A percentile compares a stretch with the other conserved stretches of the same genome.
Evolutionary conservation across 2,329 filamentous ascomycete genomes (phyloP).

Genomic region (Neodidymelliopsis sp.): DNA sequence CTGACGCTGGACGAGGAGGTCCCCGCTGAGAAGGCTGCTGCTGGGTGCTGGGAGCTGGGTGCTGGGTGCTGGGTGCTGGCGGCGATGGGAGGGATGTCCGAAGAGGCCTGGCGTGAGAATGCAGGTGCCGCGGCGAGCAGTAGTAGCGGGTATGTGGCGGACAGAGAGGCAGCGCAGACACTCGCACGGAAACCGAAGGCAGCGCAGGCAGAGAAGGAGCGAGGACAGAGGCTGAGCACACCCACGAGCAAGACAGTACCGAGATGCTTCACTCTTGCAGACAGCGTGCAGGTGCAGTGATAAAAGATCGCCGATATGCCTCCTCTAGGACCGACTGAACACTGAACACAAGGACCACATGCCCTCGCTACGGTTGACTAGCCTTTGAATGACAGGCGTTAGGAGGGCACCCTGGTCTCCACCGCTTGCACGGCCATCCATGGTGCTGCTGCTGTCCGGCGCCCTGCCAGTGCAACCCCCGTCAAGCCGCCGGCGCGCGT

Average conservation of each 20-base stretch:
- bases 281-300: conserved; percentile 10
- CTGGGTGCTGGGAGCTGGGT: too few species aligned
- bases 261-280: conserved; percentile 4
- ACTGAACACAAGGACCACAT: conserved; percentile 15
- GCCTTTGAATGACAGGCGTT: conserved; percentile 17
- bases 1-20: conserved; percentile 20
- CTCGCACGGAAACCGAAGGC: not conserved
- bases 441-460: conserved; percentile 6
- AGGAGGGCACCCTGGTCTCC: conserved; percentile 12
- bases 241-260: not conserved
- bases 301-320: conserved; percentile 13
- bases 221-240: not conserved
- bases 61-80: too few species aligned
- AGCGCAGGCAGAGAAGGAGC: conserved; percentile 3
- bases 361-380: conserved; percentile 16
- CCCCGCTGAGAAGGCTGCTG: conserved; percentile 17
- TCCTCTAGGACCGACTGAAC: not conserved
- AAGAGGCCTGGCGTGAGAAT: conserved; percentile 9
- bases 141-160: conserved; percentile 5
- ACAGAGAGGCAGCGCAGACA: too few species aligned
- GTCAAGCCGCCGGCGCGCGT: conserved; percentile 15
- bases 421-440: conserved; percentile 8
- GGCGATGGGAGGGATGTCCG: conserved; percentile 16
- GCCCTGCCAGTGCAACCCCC: not conserved
- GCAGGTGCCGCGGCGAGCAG: conserved; percentile 1